Evolutionary conservation across 805 yeast species (phyloP), one percentile per base, ranked within the genome.

Genomic region (Suhomyces xylopsoci): DNA sequence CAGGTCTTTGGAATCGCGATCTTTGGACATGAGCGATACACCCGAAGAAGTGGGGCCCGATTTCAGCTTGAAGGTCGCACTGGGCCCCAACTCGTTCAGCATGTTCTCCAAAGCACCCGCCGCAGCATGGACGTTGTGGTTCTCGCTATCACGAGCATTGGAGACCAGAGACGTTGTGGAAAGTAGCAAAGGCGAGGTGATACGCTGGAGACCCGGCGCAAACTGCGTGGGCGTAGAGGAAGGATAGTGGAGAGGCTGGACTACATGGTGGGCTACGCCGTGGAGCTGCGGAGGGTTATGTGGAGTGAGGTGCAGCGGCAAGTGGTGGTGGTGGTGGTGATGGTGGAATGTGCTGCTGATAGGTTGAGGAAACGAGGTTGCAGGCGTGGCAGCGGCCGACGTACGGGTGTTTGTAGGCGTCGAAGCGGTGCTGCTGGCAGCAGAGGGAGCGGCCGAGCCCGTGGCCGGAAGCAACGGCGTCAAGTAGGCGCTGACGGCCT

Each of bases 151-250:
- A 50, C 78, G 66, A 1, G 76, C 68, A 68, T 59, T 79, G 62
- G 68, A 79, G 62, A 68, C 66, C 53, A 72, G 74, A 41, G 81
- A 60, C 22, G 82, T 58, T 14, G 84, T 81, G 7, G 85, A 79
- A 44, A 85, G 71, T 54, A 85, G 67, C 49, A 85, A 69, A 0
- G 90, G 90, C 14, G 88, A 83, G 0, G 89, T 84, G 52, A 85
- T 84, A 34, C 84, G 66, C 55, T 81, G 80, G 49, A 85, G 66
- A 43, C 84, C 84, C 0, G 87, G 82, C 28, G 87, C 88, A 74
- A 82, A 85, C 60, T 83, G 88, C 1, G 88, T 80, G 14, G 90
- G 90, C 1, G 88, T 83, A 0, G 87, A 82, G 3, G 82, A 74
- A 6, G 90, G 90, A 62, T 83, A 84, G 65, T 84, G 85, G 42